These are phyloP conservation scores for Debaryomycetaceae sp. DNA, from an alignment of 1,139 yeast species.

Conservation along the genomic window DNA sequence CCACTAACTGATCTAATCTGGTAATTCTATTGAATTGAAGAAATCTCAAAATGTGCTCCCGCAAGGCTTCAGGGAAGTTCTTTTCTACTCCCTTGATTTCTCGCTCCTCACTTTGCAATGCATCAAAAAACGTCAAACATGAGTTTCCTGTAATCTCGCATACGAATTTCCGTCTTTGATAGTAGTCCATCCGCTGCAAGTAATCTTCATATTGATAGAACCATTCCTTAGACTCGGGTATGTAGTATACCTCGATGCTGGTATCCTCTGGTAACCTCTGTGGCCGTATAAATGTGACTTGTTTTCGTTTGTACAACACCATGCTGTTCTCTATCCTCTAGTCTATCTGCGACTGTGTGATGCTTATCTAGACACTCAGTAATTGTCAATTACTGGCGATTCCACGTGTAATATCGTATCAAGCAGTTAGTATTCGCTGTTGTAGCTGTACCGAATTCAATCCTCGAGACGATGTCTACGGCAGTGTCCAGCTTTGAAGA, in stretches of 20 bases:
- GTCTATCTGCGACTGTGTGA: background rate
- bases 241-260: constrained; percentile 64
- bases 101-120: constrained; percentile 66
- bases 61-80: constrained; percentile 84
- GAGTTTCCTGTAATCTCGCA: constrained; percentile 97
- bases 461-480: background rate
- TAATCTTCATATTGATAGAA: constrained; percentile 74
- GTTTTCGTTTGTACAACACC: constrained; percentile 75
- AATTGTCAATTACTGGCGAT: no score
- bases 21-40: constrained; percentile 83
- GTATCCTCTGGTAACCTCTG: constrained; percentile 53
- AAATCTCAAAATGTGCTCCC: constrained; percentile 84
- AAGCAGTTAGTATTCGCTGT: no score
- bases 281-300: constrained; percentile 56
- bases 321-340: constrained; percentile 13
- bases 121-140: constrained; percentile 86
- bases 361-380: background rate
- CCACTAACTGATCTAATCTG: constrained; percentile 82
- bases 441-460: background rate
- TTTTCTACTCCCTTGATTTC: constrained; percentile 72
- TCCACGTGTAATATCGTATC: no score
- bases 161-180: constrained; percentile 73
- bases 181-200: constrained; percentile 65
- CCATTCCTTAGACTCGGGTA: constrained; percentile 87
- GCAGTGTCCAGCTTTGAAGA: background rate